phyloP scores from a whole-genome alignment of 352 stramenopile genomes.

The Phytophthora podocarpi region DNA sequence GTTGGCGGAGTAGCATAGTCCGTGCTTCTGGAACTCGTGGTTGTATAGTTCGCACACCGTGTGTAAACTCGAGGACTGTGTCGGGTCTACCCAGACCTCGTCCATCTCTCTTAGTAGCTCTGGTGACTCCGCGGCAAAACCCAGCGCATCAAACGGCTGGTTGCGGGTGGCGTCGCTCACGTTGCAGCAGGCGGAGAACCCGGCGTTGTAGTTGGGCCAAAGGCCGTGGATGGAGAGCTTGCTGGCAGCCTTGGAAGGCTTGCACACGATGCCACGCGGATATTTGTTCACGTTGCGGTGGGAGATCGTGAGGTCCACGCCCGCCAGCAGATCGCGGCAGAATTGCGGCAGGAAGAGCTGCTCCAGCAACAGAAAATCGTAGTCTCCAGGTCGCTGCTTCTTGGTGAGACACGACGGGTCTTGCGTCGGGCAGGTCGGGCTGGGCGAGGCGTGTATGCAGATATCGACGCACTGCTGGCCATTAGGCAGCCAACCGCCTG shows the following conservation, averaged over 20 bases:
- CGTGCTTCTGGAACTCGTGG: constrained; percentile 90
- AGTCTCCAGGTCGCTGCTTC: constrained; percentile 47
- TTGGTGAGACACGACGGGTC: constrained; percentile 44
- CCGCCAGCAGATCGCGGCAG: constrained; percentile 53
- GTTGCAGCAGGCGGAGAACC: constrained; percentile 55
- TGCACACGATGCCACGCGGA: constrained; percentile 48
- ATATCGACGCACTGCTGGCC: constrained; percentile 52
- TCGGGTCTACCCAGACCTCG: constrained; percentile 50
- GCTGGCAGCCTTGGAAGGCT: constrained; percentile 27
- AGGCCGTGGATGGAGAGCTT: constrained; percentile 59
- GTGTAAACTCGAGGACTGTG: constrained; percentile 43
- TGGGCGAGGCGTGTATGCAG: constrained; percentile 23
- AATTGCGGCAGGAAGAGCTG: constrained; percentile 64
- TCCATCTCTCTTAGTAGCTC: constrained; percentile 46
- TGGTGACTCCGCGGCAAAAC: constrained; percentile 30
- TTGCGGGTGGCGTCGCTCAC: constrained; percentile 40
- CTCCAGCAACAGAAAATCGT: constrained; percentile 59
- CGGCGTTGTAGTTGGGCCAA: constrained; percentile 54
- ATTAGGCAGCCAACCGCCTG: constrained; percentile 41
- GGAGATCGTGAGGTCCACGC: constrained; percentile 54
- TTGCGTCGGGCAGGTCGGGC: constrained; percentile 35
- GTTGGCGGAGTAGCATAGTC: constrained; percentile 74
- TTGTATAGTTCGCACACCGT: constrained; percentile 84
- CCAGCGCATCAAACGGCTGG: constrained; percentile 35
- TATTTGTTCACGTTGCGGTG: constrained; percentile 57